These are phyloP conservation scores for Lavandula angustifolia DNA, from an alignment of 257 asterid species.

Conservation along the genomic window DNA sequence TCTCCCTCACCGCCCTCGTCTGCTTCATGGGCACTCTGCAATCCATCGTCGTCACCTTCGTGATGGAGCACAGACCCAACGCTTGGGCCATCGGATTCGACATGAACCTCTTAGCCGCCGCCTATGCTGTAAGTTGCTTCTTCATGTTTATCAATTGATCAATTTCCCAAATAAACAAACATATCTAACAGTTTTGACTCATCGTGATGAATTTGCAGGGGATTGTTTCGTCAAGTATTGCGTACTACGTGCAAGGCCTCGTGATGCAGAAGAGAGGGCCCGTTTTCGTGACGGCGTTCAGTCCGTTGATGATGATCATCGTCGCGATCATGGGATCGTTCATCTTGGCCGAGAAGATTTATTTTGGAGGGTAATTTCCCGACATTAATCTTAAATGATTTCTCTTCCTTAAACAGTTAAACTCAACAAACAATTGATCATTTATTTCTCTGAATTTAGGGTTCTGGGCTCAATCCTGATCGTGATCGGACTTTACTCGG, in stretches of 20 bases:
- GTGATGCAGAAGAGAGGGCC: slow-evolving; percentile 89
- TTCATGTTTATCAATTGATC: no score
- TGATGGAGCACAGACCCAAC: slow-evolving; percentile 70
- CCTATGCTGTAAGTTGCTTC: slow-evolving; percentile 75
- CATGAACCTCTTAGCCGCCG: slow-evolving; percentile 88
- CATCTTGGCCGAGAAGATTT: slow-evolving; percentile 75
- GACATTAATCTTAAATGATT: not conserved
- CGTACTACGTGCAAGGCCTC: slow-evolving; percentile 86
- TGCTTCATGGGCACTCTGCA: slow-evolving; percentile 90
- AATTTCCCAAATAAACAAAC: no score
- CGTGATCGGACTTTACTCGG: slow-evolving; percentile 61
- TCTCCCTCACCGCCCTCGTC: slow-evolving; percentile 71
- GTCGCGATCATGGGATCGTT: slow-evolving; percentile 93
- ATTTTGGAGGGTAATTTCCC: slow-evolving; percentile 69
- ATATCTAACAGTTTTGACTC: not conserved
- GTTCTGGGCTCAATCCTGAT: slow-evolving; percentile 61
- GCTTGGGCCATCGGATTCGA: slow-evolving; percentile 83
- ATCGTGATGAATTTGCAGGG: slow-evolving; percentile 51
- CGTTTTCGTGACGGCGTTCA: slow-evolving; percentile 82
- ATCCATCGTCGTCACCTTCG: slow-evolving; percentile 73
- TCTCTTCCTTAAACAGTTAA: not conserved
- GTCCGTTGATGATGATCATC: slow-evolving; percentile 90
- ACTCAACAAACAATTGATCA: not conserved
- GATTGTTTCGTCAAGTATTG: slow-evolving; percentile 79
- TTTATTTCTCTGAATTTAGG: slow-evolving; percentile 29